Conservation (phyloP, 345 rosid genomes). For the Lepidium didymum region DNA sequence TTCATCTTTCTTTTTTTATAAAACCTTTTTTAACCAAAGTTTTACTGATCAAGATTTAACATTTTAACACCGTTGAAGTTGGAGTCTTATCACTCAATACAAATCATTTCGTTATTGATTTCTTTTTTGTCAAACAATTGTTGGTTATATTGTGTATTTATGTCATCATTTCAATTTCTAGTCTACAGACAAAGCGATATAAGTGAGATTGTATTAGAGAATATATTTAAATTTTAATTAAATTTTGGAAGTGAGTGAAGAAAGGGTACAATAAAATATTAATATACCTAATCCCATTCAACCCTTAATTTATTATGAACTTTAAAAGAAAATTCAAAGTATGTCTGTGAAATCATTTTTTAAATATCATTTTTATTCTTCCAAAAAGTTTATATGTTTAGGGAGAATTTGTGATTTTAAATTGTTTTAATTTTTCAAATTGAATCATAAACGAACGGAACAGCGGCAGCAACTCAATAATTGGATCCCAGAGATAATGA, state of each 20-base stretch:
- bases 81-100: slow-evolving; percentile 8
- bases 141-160: neutral
- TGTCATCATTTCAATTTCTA: neutral
- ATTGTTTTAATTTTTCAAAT: too few species aligned
- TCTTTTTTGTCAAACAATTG: neutral
- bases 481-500: too few species aligned
- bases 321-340: neutral
- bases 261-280: neutral
- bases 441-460: too few species aligned
- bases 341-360: too few species aligned
- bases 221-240: neutral
- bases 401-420: too few species aligned
- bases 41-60: slow-evolving; percentile 5
- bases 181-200: neutral
- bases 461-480: too few species aligned
- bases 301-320: neutral
- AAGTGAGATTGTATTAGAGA: neutral
- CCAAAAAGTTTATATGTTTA: too few species aligned
- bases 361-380: too few species aligned
- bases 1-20: neutral
- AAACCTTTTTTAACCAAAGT: neutral
- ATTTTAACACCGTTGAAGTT: slow-evolving; percentile 20
- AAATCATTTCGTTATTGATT: neutral
- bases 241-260: neutral
- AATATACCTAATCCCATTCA: neutral